phyloP scores from a whole-genome alignment of 306 rosid genomes.

The Trichosanthes cucumerina region DNA sequence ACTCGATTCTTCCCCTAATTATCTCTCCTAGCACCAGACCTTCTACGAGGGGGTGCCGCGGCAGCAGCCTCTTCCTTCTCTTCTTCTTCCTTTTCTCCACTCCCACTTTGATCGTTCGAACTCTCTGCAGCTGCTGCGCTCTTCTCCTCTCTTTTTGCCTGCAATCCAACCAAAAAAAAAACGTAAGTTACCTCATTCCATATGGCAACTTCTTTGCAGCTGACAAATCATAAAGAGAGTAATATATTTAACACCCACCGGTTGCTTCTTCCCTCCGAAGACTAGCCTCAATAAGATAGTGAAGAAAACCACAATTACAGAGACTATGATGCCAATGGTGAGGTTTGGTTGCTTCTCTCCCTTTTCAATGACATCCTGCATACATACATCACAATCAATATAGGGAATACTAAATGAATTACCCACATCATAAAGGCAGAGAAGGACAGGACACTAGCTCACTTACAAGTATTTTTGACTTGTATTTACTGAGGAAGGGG shows the following conservation, averaged over 20 bases:
- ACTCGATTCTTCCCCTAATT: slow-evolving; percentile 18
- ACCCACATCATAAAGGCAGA: neutral
- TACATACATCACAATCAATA: neutral
- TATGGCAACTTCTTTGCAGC: neutral
- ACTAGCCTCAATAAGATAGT: slow-evolving; percentile 43
- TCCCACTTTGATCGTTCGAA: slow-evolving; percentile 24
- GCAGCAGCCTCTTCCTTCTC: slow-evolving; percentile 53
- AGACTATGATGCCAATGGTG: slow-evolving; percentile 53
- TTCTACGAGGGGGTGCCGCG: slow-evolving; percentile 52
- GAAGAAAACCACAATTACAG: slow-evolving; percentile 45
- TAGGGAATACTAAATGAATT: slow-evolving; percentile 5
- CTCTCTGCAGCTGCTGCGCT: slow-evolving; percentile 26
- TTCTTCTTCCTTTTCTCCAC: slow-evolving; percentile 26
- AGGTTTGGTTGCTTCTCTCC: slow-evolving; percentile 74
- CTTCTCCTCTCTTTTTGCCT: slow-evolving; percentile 33
- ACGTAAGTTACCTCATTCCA: neutral
- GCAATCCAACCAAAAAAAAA: slow-evolving; percentile 5
- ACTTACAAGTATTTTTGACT: slow-evolving; percentile 51
- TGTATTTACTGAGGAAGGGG: slow-evolving; percentile 58
- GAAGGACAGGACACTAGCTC: neutral
- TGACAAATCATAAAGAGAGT: neutral
- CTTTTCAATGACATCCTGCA: slow-evolving; percentile 73
- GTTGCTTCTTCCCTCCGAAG: slow-evolving; percentile 72
- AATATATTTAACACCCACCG: neutral
- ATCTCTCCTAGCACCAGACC: slow-evolving; percentile 48